Percentiles rank a stretch among this genome's conserved stretches.
Evolutionary conservation across 371 early-diverging fungal genomes (phyloP).

Genomic region (Mucor lusitanicus): DNA sequence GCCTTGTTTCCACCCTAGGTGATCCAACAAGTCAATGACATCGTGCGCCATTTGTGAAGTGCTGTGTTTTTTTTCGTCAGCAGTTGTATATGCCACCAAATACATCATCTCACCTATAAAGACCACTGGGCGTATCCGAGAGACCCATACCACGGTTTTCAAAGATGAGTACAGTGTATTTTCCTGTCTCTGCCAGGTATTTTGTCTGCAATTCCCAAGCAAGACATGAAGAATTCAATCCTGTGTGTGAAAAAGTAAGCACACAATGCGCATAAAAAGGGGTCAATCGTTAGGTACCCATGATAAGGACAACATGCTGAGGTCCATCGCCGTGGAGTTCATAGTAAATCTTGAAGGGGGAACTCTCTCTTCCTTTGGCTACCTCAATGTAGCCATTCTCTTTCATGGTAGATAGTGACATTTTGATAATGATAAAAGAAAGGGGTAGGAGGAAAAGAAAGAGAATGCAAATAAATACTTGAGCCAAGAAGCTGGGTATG

Average conservation of each 20-base stretch:
- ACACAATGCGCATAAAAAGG: neutral
- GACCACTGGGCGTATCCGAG: slow-evolving; percentile 54
- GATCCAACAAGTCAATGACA: slow-evolving; percentile 54
- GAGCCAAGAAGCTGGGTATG: neutral
- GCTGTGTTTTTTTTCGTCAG: slow-evolving; percentile 43
- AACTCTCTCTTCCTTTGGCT: slow-evolving; percentile 14
- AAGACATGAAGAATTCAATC: slow-evolving; percentile 47
- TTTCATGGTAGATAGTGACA: slow-evolving; percentile 21
- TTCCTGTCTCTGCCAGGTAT: slow-evolving; percentile 53
- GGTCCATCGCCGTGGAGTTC: slow-evolving; percentile 67
- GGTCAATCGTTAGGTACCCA: slow-evolving; percentile 54
- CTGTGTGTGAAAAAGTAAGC: too few species aligned
- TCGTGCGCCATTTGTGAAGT: slow-evolving; percentile 69
- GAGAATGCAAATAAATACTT: neutral
- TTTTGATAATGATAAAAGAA: slow-evolving; percentile 6
- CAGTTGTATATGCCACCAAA: too few species aligned
- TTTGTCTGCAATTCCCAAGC: slow-evolving; percentile 51
- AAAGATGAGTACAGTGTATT: slow-evolving; percentile 69
- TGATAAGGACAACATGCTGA: slow-evolving; percentile 59
- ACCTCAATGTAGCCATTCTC: slow-evolving; percentile 24
- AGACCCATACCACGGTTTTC: slow-evolving; percentile 78
- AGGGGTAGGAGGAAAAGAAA: neutral
- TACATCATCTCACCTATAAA: slow-evolving; percentile 56
- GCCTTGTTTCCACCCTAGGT: slow-evolving; percentile 62
- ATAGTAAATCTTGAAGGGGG: slow-evolving; percentile 53